Base-by-base conservation (phyloP, 176 grass and related monocot species). In the Musa troglodytarum region DNA sequence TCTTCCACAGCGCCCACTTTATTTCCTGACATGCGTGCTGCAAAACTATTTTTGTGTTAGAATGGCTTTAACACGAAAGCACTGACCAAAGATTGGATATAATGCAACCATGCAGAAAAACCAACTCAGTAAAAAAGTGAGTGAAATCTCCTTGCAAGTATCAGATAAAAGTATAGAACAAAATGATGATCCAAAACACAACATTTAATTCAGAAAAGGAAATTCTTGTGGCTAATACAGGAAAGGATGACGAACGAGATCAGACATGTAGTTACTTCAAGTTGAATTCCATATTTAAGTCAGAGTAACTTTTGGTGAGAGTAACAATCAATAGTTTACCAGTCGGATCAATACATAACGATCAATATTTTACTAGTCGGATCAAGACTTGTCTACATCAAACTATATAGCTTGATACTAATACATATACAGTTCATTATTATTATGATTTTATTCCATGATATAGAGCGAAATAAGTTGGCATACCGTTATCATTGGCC, bases 21-120 rank as follows among this genome's bases (percentile, higher is more conserved):
- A 52, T 29, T 82, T 70, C 88, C 95, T 77, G 95, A 98, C 82
- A 91, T 84, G 71, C 82, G 78, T 63, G 95, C 95, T 99, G 91
- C 74, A 56, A 73, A 8, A 20, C 20, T 56, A 29, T 13, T 20
- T 54, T 54, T 56, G 72, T 58, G 53, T 74, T 22, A 74, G 23
- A 56, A 29, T 3, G 28, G 4, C 16, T 74, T 24, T 17, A 17
- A 28, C 5, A 57, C 3, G 17, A 29, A 54, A 74, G 8, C 17
- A 15, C 23, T 24, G 17, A 11, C 2, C 5, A 14, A 68, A 61
- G 57, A 53, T 74, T 56, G 53, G 2, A 53, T 24, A 74, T 9
- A 53, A 57, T 16, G 8, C 21, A 26, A 54, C 15, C 9, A 50
- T 50, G 5, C 49, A 54, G 26, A 56, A 23, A 25, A 28, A 73